Evolutionary conservation across 441 rosid genomes (phyloP).

Genomic region (Metrosideros polymorpha): DNA sequence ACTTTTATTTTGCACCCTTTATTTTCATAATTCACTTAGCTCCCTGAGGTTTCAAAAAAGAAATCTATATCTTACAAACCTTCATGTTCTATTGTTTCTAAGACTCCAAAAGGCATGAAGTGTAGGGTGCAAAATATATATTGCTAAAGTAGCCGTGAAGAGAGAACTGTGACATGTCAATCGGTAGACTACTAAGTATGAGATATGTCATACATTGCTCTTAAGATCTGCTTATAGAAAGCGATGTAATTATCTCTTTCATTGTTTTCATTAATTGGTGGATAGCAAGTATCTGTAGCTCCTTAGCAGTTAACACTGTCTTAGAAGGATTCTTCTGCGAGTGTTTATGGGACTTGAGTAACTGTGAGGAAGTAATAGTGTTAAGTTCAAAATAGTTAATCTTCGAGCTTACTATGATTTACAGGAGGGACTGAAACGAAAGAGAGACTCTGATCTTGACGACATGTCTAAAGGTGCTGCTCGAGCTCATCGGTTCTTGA

Average conservation of each 20-base stretch:
- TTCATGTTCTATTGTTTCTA: background rate
- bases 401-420: background rate
- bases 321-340: background rate
- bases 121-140: background rate
- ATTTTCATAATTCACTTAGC: background rate
- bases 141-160: background rate
- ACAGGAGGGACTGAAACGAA: slow-evolving; percentile 70
- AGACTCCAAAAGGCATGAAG: background rate
- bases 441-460: slow-evolving; percentile 40
- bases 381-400: background rate
- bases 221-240: background rate
- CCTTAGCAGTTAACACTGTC: background rate
- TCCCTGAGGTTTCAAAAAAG: background rate
- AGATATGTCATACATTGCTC: background rate
- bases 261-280: background rate
- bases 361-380: background rate
- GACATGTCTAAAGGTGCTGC: slow-evolving; percentile 69
- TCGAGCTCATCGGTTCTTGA: slow-evolving; percentile 66
- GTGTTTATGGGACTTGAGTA: background rate
- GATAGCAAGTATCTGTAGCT: background rate
- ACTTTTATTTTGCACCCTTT: background rate
- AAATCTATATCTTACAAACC: background rate
- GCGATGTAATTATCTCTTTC: background rate
- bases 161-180: background rate
- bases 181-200: background rate